Evolutionary conservation across 306 rosid genomes (phyloP).

Genomic region (Medicago ruthenica): DNA sequence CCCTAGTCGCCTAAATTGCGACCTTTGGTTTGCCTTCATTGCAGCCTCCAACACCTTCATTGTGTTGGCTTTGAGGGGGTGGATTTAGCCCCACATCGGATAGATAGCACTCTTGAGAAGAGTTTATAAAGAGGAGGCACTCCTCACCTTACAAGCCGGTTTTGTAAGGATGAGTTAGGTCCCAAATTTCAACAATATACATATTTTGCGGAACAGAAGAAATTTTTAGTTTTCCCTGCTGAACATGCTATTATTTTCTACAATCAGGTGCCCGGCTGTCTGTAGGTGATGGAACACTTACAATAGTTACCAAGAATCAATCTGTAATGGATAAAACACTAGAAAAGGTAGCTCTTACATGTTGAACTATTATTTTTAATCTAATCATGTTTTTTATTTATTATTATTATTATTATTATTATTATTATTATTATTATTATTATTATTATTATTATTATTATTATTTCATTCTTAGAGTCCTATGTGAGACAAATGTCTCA

Average conservation of each 20-base stretch:
- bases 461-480: slow-evolving; percentile 7
- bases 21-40: too few relatives aligned
- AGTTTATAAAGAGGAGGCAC: too few relatives aligned
- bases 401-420: too few relatives aligned
- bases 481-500: slow-evolving; percentile 25
- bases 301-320: slow-evolving; percentile 80
- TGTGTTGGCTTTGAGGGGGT: too few relatives aligned
- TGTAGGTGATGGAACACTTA: slow-evolving; percentile 89
- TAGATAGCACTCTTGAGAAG: too few relatives aligned
- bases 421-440: too few relatives aligned
- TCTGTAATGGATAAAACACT: slow-evolving; percentile 77
- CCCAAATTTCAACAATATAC: too few relatives aligned
- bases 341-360: slow-evolving; percentile 69
- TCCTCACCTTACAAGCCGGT: too few relatives aligned
- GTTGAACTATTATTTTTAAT: slow-evolving; percentile 15
- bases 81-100: too few relatives aligned
- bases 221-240: slow-evolving; percentile 28
- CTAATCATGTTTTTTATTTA: not conserved
- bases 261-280: slow-evolving; percentile 84
- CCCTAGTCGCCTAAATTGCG: too few relatives aligned
- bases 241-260: slow-evolving; percentile 32
- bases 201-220: not conserved
- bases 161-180: too few relatives aligned
- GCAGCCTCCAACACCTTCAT: too few relatives aligned
- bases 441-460: slow-evolving; percentile 1